Evolutionary conservation across 2,329 filamentous ascomycete species (phyloP).

Genomic region (Talaromyces rugulosus): DNA sequence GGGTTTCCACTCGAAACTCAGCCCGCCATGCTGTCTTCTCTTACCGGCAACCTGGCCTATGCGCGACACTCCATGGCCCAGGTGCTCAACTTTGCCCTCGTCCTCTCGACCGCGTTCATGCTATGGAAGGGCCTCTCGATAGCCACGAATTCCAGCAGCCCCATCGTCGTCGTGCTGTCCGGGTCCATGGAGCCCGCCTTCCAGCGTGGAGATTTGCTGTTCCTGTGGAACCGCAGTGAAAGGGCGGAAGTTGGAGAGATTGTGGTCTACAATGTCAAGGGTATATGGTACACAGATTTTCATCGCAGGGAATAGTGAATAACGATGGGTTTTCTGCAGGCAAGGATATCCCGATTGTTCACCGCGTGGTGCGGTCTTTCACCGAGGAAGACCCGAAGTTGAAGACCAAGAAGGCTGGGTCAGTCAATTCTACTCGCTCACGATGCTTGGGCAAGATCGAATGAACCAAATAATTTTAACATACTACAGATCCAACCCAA

Average conservation of each 20-base stretch:
- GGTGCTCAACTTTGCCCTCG: slow-evolving; percentile 84
- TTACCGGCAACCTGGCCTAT: slow-evolving; percentile 57
- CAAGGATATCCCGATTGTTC: slow-evolving; percentile 97
- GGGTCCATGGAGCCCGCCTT: slow-evolving; percentile 68
- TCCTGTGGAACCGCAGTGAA: slow-evolving; percentile 58
- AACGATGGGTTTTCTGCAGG: not conserved
- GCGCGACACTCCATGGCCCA: slow-evolving; percentile 77
- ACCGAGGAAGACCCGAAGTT: slow-evolving; percentile 38
- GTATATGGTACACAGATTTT: slow-evolving; percentile 23
- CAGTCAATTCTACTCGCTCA: slow-evolving; percentile 7
- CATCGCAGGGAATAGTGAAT: not conserved
- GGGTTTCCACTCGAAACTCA: not conserved
- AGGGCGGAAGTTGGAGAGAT: slow-evolving; percentile 67
- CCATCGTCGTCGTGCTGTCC: slow-evolving; percentile 63
- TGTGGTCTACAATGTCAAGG: slow-evolving; percentile 78
- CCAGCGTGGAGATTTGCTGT: slow-evolving; percentile 60
- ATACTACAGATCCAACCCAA: slow-evolving; percentile 7
- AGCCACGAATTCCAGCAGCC: slow-evolving; percentile 66
- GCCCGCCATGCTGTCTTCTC: slow-evolving; percentile 60
- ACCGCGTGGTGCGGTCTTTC: slow-evolving; percentile 75
- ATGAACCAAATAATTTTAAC: slow-evolving; percentile 7
- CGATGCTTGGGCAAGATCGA: not conserved
- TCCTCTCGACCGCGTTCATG: slow-evolving; percentile 91
- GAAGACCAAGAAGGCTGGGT: slow-evolving; percentile 34
- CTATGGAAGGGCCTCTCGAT: slow-evolving; percentile 89